Evolutionary conservation across 169 alveolate genomes (phyloP), one percentile per base, ranked within the genome.

Genomic region (Babesia bigemina): DNA sequence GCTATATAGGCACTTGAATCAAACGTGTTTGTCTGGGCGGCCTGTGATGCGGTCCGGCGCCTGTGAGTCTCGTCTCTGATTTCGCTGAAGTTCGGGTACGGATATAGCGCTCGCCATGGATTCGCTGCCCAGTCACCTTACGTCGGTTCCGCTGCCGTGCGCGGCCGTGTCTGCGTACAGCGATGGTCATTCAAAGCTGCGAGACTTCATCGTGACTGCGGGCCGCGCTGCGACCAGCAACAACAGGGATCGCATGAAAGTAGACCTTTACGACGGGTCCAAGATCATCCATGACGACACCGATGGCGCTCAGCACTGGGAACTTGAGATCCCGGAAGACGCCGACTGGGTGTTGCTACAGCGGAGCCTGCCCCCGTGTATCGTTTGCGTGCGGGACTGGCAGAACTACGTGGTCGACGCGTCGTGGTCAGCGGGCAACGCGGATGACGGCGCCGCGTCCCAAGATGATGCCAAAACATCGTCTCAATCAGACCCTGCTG

Each of bases 361-460:
- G 29, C 13, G 62, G 4, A 50, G 33, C 21, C 50, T 58, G 59
- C 84, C 88, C 21, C 57, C 84, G 9, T 70, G 78, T 22, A 45
- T 81, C 22, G 59, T 81, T n/a, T 81, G 72, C 58, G 75, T 76
- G 19, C 36, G 84, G 6, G 84, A 81, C 50, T 81, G 88, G 88
- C 83, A 81, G 44, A 44, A 59, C 42, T 81, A 66, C 45, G 70
- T 67, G 58, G 65, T 81, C 58, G 88, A 81, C 22, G 58, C 42
- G 0, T n/a, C 45, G 42, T 33, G 26, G 19, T 16, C 63, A 13
- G 71, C 57, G 10, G 33, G 55, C 3, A 26, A 9, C 8, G 12
- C 75, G 7, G 87, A 79, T 48, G 57, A 78, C 0, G 16, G 19
- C 29, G 8, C 66, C 16, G 85, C 65, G 48, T 62, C 21, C 22